These are phyloP conservation scores for Aegilops umbellulata DNA, from an alignment of 176 grass and related monocot genomes.

Conservation along the genomic window DNA sequence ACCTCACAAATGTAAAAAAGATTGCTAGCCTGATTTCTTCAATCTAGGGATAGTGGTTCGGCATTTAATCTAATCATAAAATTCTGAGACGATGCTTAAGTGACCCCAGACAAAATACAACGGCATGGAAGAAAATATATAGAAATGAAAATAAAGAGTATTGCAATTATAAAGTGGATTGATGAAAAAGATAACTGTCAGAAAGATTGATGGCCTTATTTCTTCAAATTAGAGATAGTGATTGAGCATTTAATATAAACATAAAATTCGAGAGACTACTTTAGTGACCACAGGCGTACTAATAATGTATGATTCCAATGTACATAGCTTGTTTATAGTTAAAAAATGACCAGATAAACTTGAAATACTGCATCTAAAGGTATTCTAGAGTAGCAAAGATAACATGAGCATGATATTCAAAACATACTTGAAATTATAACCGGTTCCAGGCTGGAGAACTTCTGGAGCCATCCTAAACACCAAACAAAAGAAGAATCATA, in stretches of 20 bases:
- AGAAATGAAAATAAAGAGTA: background rate
- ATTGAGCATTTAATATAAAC: background rate
- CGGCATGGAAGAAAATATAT: background rate
- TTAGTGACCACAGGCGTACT: background rate
- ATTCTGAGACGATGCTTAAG: background rate
- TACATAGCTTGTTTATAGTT: background rate
- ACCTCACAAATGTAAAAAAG: background rate
- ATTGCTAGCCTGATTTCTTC: slow-evolving; percentile 3
- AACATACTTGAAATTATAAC: slow-evolving; percentile 99
- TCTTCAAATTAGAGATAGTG: background rate
- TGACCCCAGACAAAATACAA: slow-evolving; percentile 6
- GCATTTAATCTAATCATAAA: background rate
- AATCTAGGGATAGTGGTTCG: background rate
- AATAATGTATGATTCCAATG: background rate
- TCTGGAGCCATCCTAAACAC: slow-evolving; percentile 97
- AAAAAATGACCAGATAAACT: background rate
- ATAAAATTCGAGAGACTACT: background rate
- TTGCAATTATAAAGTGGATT: background rate
- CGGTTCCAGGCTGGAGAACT: slow-evolving; percentile 86
- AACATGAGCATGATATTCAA: background rate
- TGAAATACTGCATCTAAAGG: slow-evolving; percentile 2
- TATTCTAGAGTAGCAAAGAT: background rate
- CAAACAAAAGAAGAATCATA: slow-evolving; percentile 8
- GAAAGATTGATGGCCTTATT: background rate
- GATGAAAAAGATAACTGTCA: background rate